Evolutionary conservation across 805 yeast species (phyloP), one percentile per base, ranked within the genome.

Genomic region (Hanseniaspora osmophila): DNA sequence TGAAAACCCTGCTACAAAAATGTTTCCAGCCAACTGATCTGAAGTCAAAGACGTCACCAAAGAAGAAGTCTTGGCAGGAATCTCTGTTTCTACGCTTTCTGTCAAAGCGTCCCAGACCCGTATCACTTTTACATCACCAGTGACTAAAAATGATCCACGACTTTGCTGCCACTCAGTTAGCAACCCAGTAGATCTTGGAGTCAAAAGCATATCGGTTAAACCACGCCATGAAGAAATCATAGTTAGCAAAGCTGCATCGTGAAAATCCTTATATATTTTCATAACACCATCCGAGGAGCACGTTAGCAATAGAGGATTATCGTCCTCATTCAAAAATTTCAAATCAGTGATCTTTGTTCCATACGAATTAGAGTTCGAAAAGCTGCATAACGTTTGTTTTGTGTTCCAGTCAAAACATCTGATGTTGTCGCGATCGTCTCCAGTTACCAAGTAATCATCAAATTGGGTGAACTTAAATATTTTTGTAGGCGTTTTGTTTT

Each of bases 141-240:
- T 87, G 1, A 84, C 95, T 45, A 90, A 66, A 35, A 92, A 66
- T 0, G 95, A 77, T 0, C 98, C 98, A 49, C 96, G 69, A 40
- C 92, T 81, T 58, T 92, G 98, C 61, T 90, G 97, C 98, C 98
- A 92, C 53, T 92, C 97, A 10, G 88, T 77, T 16, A 86, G 73
- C 44, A 90, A 66, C 3, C 96, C 96, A 13, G 85, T 77, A 27
- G 87, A 80, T 54, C 84, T 73, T 22, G 90, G 84, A 0, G 94
- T 80, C 22, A 86, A 68, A 15, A 86, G 64, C 56, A 90, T 69
- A 59, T 88, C 96, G 0, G 94, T 82, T 47, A 92, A 69, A 0
- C 95, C 96, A 59, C 96, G 74, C 96, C 97, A 92, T 0, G 96
- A 76, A 0, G 95, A 74, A 2, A 87, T 77, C 44, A 85, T 62